Evolutionary conservation across 1,139 yeast genomes (phyloP), one percentile per base, ranked within the genome.

Genomic region (Geotrichum europaeum): DNA sequence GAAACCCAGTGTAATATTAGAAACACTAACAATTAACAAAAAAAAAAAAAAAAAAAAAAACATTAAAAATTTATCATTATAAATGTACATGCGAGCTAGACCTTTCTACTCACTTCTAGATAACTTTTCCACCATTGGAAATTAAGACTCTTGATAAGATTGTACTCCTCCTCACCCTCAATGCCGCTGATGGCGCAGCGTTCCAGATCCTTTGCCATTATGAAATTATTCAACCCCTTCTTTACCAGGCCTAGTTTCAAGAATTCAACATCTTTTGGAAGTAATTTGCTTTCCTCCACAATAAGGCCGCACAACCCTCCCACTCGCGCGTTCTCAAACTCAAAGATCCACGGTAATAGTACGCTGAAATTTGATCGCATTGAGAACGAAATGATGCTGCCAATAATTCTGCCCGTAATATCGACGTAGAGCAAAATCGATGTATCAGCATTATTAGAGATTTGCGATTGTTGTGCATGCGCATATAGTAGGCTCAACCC

Each of bases 241-340:
- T 15, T 7, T 22, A 40, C 18, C n/a, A 40, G 47, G 18, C 20
- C 9, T 5, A 9, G 9, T 7, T 40, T 40, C 22, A 40, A 7
- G 18, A 7, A 3, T 7, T 40, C 13, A 7, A 18, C n/a, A 15
- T 12, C 40, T 10, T 34, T 34, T 12, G 15, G 40, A 6, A 10
- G 4, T 13, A 34, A 5, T 34, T 34, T n/a, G 10, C 18, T 5
- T 18, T 40, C 22, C 20, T 40, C 47, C 10, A 83, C 80, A 24
- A 84, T 76, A 0, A 85, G 79, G 1, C 84, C 86, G 34, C 84
- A 76, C n/a, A 84, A 74, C 0, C 84, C 86, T 10, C 86, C 86
- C 28, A 82, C 75, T 30, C 72, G 65, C 22, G 73, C 73, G 53
- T 69, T 69, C 47, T 67, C 71, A 62, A 69, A 71, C 63, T 70